Conservation (phyloP, 2,329 filamentous ascomycete genomes). For the Claviceps maximensis region DNA sequence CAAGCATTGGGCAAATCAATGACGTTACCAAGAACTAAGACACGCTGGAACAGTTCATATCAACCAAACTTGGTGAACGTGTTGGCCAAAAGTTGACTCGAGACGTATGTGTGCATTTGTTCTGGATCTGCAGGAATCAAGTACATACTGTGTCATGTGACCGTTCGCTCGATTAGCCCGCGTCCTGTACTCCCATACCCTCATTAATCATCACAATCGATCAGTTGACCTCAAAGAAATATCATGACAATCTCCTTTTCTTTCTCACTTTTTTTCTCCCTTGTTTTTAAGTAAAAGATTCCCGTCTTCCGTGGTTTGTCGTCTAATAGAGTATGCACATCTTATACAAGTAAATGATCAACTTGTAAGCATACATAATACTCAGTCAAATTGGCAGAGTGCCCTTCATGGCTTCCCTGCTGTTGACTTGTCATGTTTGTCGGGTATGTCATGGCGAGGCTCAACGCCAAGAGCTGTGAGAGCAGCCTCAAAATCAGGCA, state of each 20-base stretch:
- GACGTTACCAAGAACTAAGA: neutral
- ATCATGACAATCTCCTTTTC: no score
- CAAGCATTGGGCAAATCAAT: neutral
- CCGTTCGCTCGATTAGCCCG: no score
- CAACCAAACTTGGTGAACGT: no score
- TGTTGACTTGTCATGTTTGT: neutral
- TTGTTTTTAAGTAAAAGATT: no score
- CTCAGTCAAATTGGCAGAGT: neutral
- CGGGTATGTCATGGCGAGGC: neutral
- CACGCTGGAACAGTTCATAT: no score
- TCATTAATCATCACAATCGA: neutral
- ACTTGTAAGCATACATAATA: neutral
- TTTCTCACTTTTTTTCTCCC: no score
- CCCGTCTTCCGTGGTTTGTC: no score
- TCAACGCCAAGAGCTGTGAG: slow-evolving; percentile 14
- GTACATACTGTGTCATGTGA: neutral
- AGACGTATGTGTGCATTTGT: neutral
- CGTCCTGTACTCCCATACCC: neutral
- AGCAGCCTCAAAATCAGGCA: slow-evolving; percentile 18
- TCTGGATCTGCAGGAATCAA: neutral
- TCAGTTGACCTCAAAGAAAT: no score
- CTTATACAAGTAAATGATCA: no score
- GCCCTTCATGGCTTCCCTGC: neutral
- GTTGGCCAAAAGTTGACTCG: neutral
- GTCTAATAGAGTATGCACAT: no score